Percentiles rank a stretch among this genome's conserved stretches.
phyloP scores from a whole-genome alignment of 2,329 filamentous ascomycete species.

The Chrysosporium keratinophilum region DNA sequence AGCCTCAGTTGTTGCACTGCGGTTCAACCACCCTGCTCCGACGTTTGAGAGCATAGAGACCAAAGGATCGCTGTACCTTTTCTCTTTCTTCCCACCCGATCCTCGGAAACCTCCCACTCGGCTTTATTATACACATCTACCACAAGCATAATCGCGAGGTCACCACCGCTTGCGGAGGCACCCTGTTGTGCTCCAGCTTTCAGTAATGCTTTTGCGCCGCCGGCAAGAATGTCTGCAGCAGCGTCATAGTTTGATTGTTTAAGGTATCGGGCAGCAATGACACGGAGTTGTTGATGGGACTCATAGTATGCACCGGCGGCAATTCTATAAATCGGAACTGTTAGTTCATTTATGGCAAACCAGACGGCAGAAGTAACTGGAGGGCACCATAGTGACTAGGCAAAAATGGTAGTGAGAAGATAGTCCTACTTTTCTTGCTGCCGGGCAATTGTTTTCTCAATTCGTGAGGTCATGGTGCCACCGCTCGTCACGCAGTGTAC shows the following conservation, averaged over 20 bases:
- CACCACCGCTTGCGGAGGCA: slow-evolving; percentile 87
- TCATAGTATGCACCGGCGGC: slow-evolving; percentile 91
- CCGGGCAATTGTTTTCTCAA: slow-evolving; percentile 60
- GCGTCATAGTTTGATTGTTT: slow-evolving; percentile 76
- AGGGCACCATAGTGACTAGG: background rate
- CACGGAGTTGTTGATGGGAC: slow-evolving; percentile 94
- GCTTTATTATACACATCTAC: slow-evolving; percentile 87
- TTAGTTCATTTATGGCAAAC: background rate
- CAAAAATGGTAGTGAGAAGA: background rate
- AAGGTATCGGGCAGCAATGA: slow-evolving; percentile 86
- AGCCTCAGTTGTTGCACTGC: background rate
- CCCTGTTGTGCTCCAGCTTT: slow-evolving; percentile 54
- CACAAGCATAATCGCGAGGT: slow-evolving; percentile 74
- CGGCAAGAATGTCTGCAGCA: slow-evolving; percentile 76
- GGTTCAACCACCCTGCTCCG: background rate
- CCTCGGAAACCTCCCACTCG: slow-evolving; percentile 60
- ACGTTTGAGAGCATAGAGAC: background rate
- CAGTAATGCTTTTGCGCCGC: slow-evolving; percentile 73
- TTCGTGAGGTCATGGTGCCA: slow-evolving; percentile 35
- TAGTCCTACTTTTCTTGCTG: slow-evolving; percentile 62
- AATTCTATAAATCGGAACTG: slow-evolving; percentile 48
- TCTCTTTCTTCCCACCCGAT: slow-evolving; percentile 54
- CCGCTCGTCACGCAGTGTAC: background rate
- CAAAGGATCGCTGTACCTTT: slow-evolving; percentile 27
- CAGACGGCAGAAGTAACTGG: background rate